Conservation (phyloP, 2,329 filamentous ascomycete genomes). For the Exserohilum rostratum region DNA sequence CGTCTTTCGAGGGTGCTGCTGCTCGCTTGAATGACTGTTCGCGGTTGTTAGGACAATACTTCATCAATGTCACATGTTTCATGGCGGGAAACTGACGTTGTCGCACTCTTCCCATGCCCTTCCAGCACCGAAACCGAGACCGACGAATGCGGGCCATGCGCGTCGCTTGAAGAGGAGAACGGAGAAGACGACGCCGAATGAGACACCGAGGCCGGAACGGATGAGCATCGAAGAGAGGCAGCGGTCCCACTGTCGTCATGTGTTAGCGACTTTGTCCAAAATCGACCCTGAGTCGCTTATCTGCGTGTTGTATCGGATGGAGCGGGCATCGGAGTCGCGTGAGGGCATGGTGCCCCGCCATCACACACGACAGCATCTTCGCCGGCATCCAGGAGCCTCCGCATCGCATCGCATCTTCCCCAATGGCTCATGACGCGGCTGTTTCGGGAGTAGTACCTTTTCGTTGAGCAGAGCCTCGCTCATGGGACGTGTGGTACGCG, state of each 20-base stretch:
- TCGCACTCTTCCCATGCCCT: slow-evolving; percentile 99
- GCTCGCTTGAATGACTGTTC: slow-evolving; percentile 60
- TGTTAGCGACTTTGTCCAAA: slow-evolving; percentile 28
- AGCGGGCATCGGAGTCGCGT: slow-evolving; percentile 13
- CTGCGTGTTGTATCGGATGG: slow-evolving; percentile 1
- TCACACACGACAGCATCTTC: background rate
- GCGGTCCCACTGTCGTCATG: slow-evolving; percentile 83
- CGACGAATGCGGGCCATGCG: slow-evolving; percentile 96
- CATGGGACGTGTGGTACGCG: slow-evolving; percentile 77
- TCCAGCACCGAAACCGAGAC: slow-evolving; percentile 92
- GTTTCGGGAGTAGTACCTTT: slow-evolving; percentile 71
- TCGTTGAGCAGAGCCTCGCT: slow-evolving; percentile 98
- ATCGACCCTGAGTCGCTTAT: slow-evolving; percentile 1
- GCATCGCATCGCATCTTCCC: background rate
- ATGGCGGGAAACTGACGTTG: slow-evolving; percentile 55
- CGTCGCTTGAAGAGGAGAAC: slow-evolving; percentile 97
- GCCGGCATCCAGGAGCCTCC: background rate
- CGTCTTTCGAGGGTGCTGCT: slow-evolving; percentile 55
- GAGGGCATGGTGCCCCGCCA: slow-evolving; percentile 10
- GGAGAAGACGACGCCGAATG: slow-evolving; percentile 98
- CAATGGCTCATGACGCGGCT: background rate
- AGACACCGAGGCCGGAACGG: slow-evolving; percentile 92
- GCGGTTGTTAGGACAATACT: slow-evolving; percentile 8
- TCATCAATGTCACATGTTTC: background rate
- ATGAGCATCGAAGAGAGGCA: slow-evolving; percentile 97